A percentile compares a stretch with the other conserved stretches of the same genome.
Evolutionary conservation across 2,329 filamentous ascomycete species (phyloP).

Genomic region (Thielaviopsis punctulata): DNA sequence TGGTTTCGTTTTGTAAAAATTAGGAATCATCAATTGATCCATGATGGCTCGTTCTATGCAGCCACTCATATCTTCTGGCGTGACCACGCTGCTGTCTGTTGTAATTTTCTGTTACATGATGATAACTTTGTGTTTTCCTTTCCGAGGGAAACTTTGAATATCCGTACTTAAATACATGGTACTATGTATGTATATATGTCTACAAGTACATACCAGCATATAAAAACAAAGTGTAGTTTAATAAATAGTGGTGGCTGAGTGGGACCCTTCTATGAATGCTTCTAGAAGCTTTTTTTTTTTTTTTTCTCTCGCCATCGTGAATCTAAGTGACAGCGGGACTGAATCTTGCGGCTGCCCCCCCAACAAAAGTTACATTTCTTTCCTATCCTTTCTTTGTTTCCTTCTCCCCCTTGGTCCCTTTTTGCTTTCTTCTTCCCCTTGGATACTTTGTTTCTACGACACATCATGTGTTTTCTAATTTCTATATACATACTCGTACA

Average conservation of each 20-base stretch:
- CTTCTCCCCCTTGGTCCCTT: background rate
- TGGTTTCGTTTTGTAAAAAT: no score
- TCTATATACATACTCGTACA: background rate
- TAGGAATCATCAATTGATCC: no score
- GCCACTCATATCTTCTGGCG: background rate
- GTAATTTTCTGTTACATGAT: background rate
- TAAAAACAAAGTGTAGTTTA: background rate
- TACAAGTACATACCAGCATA: background rate
- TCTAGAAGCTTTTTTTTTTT: background rate
- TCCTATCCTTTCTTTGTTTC: background rate
- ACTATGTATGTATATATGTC: background rate
- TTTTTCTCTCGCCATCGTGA: background rate
- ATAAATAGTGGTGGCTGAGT: background rate
- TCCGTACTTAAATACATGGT: background rate
- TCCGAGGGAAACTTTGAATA: background rate
- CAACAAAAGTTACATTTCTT: no score
- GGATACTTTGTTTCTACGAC: background rate
- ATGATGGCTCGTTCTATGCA: background rate
- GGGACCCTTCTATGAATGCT: background rate
- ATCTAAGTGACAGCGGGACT: constrained; percentile 8
- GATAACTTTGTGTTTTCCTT: background rate
- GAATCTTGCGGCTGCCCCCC: constrained; percentile 6
- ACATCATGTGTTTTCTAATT: background rate
- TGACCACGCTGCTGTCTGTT: background rate
- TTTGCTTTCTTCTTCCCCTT: background rate